Percentiles rank a stretch among this genome's conserved stretches.
phyloP scores from a whole-genome alignment of 1,139 yeast species.

The Meyerozyma sp. region DNA sequence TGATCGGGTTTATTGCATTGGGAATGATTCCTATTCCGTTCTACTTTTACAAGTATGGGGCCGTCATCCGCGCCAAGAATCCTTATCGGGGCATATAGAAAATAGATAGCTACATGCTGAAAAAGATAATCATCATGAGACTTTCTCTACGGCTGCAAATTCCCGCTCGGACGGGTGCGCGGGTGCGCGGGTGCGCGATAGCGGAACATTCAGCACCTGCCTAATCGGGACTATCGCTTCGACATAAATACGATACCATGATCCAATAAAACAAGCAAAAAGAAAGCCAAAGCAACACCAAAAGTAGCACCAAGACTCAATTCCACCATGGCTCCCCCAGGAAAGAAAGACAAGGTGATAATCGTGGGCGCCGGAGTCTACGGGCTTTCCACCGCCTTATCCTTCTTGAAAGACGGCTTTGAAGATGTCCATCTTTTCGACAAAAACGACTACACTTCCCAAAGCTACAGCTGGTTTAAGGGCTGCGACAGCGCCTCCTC shows the following conservation, averaged over 20 bases:
- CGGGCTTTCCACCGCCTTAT: neutral
- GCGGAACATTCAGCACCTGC: neutral
- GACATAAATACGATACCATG: neutral
- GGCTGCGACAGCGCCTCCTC: neutral
- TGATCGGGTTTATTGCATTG: constrained; percentile 44
- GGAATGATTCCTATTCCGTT: constrained; percentile 65
- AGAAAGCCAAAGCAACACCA: no score
- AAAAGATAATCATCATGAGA: no score
- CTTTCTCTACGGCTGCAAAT: no score
- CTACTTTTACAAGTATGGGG: constrained; percentile 26
- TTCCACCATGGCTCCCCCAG: neutral
- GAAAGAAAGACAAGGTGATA: neutral
- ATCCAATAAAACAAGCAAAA: neutral
- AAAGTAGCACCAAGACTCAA: neutral
- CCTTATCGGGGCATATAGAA: neutral
- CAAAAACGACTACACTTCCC: neutral
- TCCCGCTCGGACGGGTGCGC: neutral
- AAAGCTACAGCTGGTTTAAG: neutral
- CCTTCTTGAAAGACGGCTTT: neutral
- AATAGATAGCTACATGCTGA: no score
- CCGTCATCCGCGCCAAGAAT: constrained; percentile 24
- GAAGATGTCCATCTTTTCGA: neutral
- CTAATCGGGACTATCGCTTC: neutral
- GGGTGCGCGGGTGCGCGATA: neutral
- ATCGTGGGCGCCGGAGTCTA: neutral